phyloP scores from a whole-genome alignment of 2,329 filamentous ascomycete species.

The Alternaria arbusti region DNA sequence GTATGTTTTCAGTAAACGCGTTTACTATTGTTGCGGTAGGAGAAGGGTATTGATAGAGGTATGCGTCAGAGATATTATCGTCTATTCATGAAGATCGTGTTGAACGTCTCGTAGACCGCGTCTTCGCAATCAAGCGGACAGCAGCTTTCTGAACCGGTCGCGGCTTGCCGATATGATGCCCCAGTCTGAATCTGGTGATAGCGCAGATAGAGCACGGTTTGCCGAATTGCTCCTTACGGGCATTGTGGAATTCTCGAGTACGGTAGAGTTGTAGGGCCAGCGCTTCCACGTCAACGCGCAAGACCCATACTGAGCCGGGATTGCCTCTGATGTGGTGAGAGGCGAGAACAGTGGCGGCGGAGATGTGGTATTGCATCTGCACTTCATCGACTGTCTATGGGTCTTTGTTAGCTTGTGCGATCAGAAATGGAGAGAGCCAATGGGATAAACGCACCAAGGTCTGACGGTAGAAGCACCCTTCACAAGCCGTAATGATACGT shows the following conservation, averaged over 20 bases:
- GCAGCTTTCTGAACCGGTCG: neutral
- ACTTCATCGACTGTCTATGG: constrained; percentile 36
- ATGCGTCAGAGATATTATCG: neutral
- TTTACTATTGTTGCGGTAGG: neutral
- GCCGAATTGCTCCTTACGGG: constrained; percentile 26
- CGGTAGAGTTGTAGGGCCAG: constrained; percentile 38
- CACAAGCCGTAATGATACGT: constrained; percentile 28
- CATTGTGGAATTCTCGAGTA: constrained; percentile 37
- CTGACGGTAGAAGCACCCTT: constrained; percentile 40
- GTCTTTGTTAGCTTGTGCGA: neutral
- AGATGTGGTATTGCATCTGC: constrained; percentile 37
- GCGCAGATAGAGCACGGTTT: constrained; percentile 34
- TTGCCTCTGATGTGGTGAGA: constrained; percentile 24
- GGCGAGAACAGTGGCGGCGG: constrained; percentile 16
- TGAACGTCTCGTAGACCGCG: neutral
- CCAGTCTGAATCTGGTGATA: constrained; percentile 17
- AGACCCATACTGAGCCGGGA: constrained; percentile 27
- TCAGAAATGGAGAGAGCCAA: neutral
- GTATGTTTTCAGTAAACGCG: neutral
- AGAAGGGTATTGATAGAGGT: neutral
- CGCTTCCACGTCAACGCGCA: constrained; percentile 40
- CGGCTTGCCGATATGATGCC: neutral
- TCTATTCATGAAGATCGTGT: neutral
- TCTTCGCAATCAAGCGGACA: constrained; percentile 1
- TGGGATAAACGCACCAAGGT: constrained; percentile 23